These are phyloP conservation scores for Hypoxylon fuscum DNA, from an alignment of 495 filamentous ascomycete genomes.

Conservation along the genomic window DNA sequence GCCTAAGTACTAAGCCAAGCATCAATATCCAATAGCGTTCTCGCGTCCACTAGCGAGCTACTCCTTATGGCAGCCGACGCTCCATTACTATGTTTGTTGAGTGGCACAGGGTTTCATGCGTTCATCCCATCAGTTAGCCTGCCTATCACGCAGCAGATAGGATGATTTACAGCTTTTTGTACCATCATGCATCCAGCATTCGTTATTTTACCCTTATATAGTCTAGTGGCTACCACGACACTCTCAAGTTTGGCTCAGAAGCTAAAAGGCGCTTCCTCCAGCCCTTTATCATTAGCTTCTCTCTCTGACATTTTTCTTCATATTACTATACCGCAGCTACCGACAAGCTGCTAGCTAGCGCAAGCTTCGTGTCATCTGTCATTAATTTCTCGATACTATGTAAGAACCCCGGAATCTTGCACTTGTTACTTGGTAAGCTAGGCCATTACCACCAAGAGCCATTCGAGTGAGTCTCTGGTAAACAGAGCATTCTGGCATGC, in stretches of 20 bases:
- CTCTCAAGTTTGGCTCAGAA: conserved; percentile 6
- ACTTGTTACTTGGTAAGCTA: neutral
- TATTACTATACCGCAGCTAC: neutral
- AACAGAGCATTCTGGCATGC: neutral
- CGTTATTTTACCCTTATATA: conserved; percentile 25
- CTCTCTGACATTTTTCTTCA: conserved; percentile 6
- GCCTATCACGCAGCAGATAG: conserved; percentile 1
- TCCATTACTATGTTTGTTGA: too few species aligned
- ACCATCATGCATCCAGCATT: neutral
- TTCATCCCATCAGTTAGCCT: neutral
- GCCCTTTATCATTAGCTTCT: conserved; percentile 7
- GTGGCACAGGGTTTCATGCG: too few species aligned
- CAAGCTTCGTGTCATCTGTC: conserved; percentile 6
- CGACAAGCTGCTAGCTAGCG: neutral
- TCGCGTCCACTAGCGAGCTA: neutral
- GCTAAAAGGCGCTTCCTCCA: conserved; percentile 1
- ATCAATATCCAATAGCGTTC: too few species aligned
- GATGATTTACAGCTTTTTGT: neutral
- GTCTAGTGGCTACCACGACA: conserved; percentile 16
- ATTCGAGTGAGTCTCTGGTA: neutral
- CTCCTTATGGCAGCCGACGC: too few species aligned
- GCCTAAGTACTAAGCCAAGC: too few species aligned
- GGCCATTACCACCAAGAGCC: neutral
- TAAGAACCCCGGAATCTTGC: neutral
- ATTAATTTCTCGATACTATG: conserved; percentile 3